Evolutionary conservation across 495 filamentous ascomycete species (phyloP), one percentile per base, ranked within the genome.

Genomic region (Aspergillus taichungensis): DNA sequence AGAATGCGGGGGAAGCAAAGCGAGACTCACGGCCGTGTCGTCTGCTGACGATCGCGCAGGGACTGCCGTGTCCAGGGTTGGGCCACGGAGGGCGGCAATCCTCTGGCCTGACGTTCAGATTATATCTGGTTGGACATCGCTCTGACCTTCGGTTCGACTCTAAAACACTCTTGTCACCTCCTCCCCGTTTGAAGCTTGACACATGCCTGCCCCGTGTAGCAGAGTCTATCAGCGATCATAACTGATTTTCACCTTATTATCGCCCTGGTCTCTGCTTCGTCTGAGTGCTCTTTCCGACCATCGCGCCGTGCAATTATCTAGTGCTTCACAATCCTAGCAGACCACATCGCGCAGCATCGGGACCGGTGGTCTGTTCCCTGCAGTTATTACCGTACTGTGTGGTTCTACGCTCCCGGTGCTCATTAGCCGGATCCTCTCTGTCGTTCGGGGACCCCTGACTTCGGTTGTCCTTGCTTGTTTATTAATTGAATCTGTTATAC

Each of bases 161-260:
- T 40, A 29, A 47, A 47, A 47, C 45, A 36, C 45, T 47, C 31
- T 34, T 40, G 14, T 30, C 39, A 28, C 34, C 28, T 39, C 35
- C n/a, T 34, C 18, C 18, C 18, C 18, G 18, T 24, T 24, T 24
- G 1, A 24, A 24, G 18, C 18, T 24, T 13, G 30, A 10, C 18
- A 38, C 12, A 13, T 24, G 36, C 36, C 13, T 38, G 10, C 3
- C 18, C 18, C 18, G 18, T 24, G 18, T 24, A 24, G 18, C 18
- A 24, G 18, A 24, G 18, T 24, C 18, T 24, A 24, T 24, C 18
- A 24, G 18, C 18, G 18, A 24, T 24, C 18, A 24, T 24, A 24
- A 24, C 18, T 24, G 18, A 24, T 4, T 24, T 24, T 4, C 18
- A 24, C 18, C 18, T 24, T 24, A 24, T 24, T 24, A 24, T 24